phyloP scores from a whole-genome alignment of 139 green algal genomes.

The Tetraselmis striata region DNA sequence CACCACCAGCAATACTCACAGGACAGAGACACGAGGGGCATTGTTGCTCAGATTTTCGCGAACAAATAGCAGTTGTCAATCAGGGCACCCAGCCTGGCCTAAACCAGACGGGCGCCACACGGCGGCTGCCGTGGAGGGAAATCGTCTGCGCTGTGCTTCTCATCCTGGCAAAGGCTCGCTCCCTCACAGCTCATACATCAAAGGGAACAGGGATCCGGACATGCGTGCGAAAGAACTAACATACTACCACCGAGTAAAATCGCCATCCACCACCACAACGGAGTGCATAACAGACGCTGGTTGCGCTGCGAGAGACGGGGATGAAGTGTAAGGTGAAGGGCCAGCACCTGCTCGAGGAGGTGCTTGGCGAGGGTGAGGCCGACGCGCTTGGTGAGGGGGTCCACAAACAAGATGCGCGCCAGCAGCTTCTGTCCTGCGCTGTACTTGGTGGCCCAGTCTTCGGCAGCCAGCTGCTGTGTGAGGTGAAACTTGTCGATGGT shows the following conservation, averaged over 20 bases:
- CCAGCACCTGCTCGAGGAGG: slow-evolving; percentile 41
- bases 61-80: neutral
- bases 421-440: slow-evolving; percentile 44
- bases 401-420: slow-evolving; percentile 78
- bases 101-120: neutral
- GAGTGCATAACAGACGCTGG: no score
- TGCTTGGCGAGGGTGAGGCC: slow-evolving; percentile 73
- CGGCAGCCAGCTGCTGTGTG: slow-evolving; percentile 5
- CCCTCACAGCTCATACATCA: no score
- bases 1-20: neutral
- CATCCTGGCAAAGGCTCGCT: neutral
- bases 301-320: no score
- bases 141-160: neutral
- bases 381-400: slow-evolving; percentile 60
- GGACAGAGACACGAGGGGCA: neutral
- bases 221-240: no score
- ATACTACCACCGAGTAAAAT: no score
- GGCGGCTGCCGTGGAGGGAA: neutral
- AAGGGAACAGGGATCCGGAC: no score
- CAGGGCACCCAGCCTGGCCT: neutral
- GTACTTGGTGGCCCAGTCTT: slow-evolving; percentile 20
- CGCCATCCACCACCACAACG: no score
- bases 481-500: slow-evolving; percentile 85
- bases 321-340: no score
- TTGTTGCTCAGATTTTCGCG: neutral